Evolutionary conservation across 2,329 filamentous ascomycete genomes (phyloP).

Genomic region (Colletotrichum zoysiae): DNA sequence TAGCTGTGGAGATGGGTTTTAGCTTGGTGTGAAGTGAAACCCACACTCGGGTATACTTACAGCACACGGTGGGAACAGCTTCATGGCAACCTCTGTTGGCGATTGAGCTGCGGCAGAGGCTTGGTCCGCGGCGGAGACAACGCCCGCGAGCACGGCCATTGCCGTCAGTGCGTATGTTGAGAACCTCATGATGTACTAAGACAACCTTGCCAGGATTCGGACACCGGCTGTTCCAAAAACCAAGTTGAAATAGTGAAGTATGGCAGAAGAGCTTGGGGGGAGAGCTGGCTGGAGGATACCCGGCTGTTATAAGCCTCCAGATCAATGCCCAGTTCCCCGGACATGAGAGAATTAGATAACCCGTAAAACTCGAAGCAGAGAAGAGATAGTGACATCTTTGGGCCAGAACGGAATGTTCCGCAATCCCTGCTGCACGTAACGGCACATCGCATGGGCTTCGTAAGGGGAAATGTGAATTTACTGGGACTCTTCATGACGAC

Average conservation of each 20-base stretch:
- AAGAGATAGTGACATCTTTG: neutral
- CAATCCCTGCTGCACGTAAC: neutral
- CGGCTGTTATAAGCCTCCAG: neutral
- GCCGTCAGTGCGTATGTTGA: neutral
- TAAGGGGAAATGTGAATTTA: neutral
- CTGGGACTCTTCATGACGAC: neutral
- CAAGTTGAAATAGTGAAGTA: neutral
- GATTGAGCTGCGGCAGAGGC: neutral
- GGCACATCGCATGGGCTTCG: neutral
- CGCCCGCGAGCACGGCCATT: neutral
- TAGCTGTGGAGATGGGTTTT: neutral
- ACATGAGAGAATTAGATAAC: neutral
- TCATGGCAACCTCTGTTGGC: neutral
- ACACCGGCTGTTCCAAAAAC: neutral
- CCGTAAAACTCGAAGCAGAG: neutral
- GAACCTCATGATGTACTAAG: neutral
- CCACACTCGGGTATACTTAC: neutral
- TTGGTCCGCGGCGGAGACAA: neutral
- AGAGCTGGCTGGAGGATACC: neutral
- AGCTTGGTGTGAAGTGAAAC: neutral
- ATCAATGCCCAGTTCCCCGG: neutral
- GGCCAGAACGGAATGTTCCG: neutral
- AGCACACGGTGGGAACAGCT: neutral
- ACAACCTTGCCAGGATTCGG: neutral
- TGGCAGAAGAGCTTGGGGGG: neutral